Base-by-base conservation (phyloP, 1,139 yeast species). In the Protomyces inundatus region DNA sequence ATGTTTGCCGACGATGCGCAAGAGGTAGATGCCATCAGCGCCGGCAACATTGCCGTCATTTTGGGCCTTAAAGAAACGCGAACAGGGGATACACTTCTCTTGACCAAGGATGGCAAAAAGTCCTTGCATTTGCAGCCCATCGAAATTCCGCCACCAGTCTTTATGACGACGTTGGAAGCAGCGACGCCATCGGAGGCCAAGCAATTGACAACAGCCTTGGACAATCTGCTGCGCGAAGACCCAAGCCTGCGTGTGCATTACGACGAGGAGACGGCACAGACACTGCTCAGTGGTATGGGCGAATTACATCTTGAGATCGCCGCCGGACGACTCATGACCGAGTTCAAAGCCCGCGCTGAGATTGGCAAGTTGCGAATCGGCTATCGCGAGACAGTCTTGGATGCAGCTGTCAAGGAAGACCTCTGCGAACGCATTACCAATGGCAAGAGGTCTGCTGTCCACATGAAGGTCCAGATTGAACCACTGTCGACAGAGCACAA, bases 11-110 rank as follows among this genome's bases (percentile, higher is more conserved):
- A 91, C 70, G 80, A 79, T 53, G 90, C 96, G 0, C 84, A 86
- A 66, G 90, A 87, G 58, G 90, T 90, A 3, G 76, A 79, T 37
- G 75, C 75, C 46, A 78, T 91, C 33, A 75, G 79, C 3, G 80
- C 87, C 0, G 98, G 99, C 3, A 89, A 88, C 70, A 93, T 93
- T 71, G 98, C 98, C 50, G 98, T 95, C 4, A 82, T 93, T 32
- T 79, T 87, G 1, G 93, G 93, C 0, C 79, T 85, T n/a, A 85
- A 86, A 65, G 86, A 85, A 57, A 82, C 93, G 33, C 80, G 84
- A 33, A 93, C 98, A 0, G 98, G 98, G 2, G 98, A 93, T 73
- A 93, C 98, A 0, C 76, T 93, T 9, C 82, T 89, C 2, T 80
- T 86, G 0, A 85, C 53, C 16, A 57, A 45, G 33, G 56, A 39